Percentiles rank a stretch among this genome's conserved stretches.
These are phyloP conservation scores for Globisporangium mamillatum DNA, from an alignment of 352 stramenopile genomes.

Conservation along the genomic window DNA sequence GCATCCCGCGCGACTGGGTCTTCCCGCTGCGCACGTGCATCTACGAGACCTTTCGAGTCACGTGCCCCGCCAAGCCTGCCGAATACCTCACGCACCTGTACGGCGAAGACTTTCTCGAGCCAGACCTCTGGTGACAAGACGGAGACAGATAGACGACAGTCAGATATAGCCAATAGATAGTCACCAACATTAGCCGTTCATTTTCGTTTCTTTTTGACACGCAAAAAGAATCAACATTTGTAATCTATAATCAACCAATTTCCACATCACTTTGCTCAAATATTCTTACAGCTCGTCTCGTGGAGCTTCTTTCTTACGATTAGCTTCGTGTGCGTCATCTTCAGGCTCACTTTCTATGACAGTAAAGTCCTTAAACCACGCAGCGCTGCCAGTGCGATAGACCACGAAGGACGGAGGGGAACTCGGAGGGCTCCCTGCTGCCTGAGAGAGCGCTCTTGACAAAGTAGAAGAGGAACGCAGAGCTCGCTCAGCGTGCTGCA, in stretches of 20 bases:
- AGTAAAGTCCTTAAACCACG: not conserved
- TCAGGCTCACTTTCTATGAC: not conserved
- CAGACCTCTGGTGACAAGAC: slow-evolving; percentile 19
- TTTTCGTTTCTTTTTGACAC: not conserved
- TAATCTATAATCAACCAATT: not conserved
- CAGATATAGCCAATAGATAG: not conserved
- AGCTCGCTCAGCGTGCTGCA: slow-evolving; percentile 23
- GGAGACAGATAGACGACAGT: not conserved
- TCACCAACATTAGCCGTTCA: not conserved
- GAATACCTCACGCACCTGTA: slow-evolving; percentile 54
- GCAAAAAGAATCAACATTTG: not conserved
- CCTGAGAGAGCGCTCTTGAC: not conserved
- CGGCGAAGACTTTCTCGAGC: slow-evolving; percentile 45
- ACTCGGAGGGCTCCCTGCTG: not conserved
- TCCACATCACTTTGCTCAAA: not conserved
- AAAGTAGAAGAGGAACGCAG: not conserved
- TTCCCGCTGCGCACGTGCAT: slow-evolving; percentile 43
- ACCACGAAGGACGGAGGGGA: not conserved
- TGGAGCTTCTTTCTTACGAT: not conserved
- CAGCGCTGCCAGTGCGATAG: slow-evolving; percentile 1
- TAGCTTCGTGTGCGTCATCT: not conserved
- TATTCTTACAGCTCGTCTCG: slow-evolving; percentile 7
- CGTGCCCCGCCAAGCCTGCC: slow-evolving; percentile 39
- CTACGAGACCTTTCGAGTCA: slow-evolving; percentile 40
- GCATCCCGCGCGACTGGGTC: slow-evolving; percentile 47